Evolutionary conservation across 1,284 basidiomycete species (phyloP), one percentile per base, ranked within the genome.

Genomic region (Austropuccinia psidii): DNA sequence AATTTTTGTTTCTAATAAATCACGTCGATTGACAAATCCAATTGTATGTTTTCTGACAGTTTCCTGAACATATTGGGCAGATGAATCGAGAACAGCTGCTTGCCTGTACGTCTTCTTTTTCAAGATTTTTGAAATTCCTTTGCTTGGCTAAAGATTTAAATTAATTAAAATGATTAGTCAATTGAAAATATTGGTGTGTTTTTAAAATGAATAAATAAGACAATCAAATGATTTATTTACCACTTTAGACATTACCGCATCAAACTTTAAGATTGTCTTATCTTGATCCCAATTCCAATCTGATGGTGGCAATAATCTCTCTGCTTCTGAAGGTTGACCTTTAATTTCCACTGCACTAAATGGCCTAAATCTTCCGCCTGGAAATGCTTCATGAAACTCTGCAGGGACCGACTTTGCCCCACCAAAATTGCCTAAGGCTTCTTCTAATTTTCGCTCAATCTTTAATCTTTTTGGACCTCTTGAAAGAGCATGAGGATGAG

Each of bases 321-420:
- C 70, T 52, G 70, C 70, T 35, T 73, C 70, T 9, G 70, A 64
- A n/a, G 50, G 58, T 24, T 54, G 57, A 17, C 47, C 49, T 54
- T 64, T 62, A 31, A 73, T 64, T 41, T 73, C 70, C 11, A 73
- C 70, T 17, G 60, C 58, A 76, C 77, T 79, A 47, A 83, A 80
- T 19, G 83, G 82, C 6, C 82, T 77, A 79, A 84, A 83, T 50
- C 79, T 77, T 37, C 93, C 92, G 1, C 89, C 90, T 3, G 94
- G 93, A 83, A 95, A 97, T 2, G 94, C 91, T 79, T 96, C 91
- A 79, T 93, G 93, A 83, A 95, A 91, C 81, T 97, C 94, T 75
- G 79, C 76, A 1, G 84, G 83, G 6, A 83, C 79, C 17, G 73
- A 66, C 69, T 35, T 61, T 4, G 39, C 29, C 19, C 65, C 70